phyloP scores from a whole-genome alignment of 805 yeast species.

The Cyberlindnera misumaiensis region DNA sequence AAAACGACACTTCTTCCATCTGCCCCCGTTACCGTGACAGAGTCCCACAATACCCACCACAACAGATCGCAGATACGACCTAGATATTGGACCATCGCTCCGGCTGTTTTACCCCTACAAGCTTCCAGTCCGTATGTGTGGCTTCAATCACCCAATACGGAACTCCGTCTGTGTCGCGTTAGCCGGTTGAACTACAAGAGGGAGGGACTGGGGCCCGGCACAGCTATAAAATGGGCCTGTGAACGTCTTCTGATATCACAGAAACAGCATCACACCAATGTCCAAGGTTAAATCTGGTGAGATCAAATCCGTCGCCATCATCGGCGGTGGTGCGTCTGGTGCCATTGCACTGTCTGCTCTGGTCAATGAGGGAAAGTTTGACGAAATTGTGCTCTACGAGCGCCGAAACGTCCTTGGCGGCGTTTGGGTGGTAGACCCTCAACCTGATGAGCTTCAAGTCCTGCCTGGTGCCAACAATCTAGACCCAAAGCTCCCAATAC shows the following conservation, averaged over 20 bases:
- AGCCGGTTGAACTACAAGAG: too few species aligned
- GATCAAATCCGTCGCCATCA: slow-evolving; percentile 30
- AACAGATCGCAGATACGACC: too few species aligned
- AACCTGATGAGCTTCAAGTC: slow-evolving; percentile 14
- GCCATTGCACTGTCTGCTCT: slow-evolving; percentile 33
- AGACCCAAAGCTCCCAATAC: slow-evolving; percentile 22
- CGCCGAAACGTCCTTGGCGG: slow-evolving; percentile 35
- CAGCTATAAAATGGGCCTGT: too few species aligned
- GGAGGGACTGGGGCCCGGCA: too few species aligned
- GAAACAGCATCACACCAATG: not conserved
- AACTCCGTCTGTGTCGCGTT: not conserved
- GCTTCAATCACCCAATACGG: not conserved
- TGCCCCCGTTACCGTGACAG: too few species aligned
- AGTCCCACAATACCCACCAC: too few species aligned
- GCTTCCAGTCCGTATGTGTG: not conserved
- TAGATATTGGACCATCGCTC: too few species aligned
- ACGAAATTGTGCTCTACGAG: slow-evolving; percentile 32
- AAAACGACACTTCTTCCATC: too few species aligned
- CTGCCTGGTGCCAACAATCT: slow-evolving; percentile 22
- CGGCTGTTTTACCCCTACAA: too few species aligned
- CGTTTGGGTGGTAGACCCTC: slow-evolving; percentile 27
- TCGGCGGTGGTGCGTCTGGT: slow-evolving; percentile 46
- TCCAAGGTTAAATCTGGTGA: not conserved
- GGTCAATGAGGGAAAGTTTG: slow-evolving; percentile 27
- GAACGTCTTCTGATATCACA: too few species aligned